Evolutionary conservation across 208 protist species (phyloP).

Genomic region (Naegleria lovaniensis): DNA sequence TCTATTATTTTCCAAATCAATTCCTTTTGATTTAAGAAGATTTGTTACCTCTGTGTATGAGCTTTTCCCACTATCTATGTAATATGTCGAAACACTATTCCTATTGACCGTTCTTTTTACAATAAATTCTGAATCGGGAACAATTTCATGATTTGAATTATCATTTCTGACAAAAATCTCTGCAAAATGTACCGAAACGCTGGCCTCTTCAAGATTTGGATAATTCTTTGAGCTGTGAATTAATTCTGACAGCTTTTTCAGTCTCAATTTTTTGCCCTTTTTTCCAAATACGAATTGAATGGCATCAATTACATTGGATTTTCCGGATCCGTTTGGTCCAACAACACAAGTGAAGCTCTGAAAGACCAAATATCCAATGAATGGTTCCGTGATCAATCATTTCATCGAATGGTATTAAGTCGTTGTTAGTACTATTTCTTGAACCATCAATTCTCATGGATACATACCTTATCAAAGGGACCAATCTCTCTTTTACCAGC

Average conservation of each 20-base stretch:
- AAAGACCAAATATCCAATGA: neutral
- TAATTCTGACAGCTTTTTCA: constrained; percentile 91
- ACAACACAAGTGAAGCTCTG: constrained; percentile 96
- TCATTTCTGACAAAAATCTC: constrained; percentile 69
- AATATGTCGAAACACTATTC: constrained; percentile 90
- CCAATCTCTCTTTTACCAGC: constrained; percentile 91
- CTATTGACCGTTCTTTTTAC: constrained; percentile 77
- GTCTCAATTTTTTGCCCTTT: constrained; percentile 93
- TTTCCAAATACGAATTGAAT: constrained; percentile 99
- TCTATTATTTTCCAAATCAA: constrained; percentile 99
- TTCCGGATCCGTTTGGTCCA: constrained; percentile 99
- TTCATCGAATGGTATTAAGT: too few species aligned
- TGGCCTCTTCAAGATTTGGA: constrained; percentile 75
- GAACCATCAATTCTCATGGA: too few species aligned
- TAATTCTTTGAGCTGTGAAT: constrained; percentile 96
- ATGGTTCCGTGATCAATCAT: neutral
- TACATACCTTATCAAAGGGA: constrained; percentile 90
- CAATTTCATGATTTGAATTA: constrained; percentile 44
- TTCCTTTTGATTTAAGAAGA: constrained; percentile 60
- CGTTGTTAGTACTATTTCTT: too few species aligned
- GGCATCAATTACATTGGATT: constrained; percentile 99
- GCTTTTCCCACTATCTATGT: constrained; percentile 63
- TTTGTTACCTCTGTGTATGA: constrained; percentile 68
- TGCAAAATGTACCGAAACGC: constrained; percentile 94
- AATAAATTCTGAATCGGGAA: constrained; percentile 75